phyloP scores from a whole-genome alignment of 2,329 filamentous ascomycete species.

The Colletotrichum limetticola region DNA sequence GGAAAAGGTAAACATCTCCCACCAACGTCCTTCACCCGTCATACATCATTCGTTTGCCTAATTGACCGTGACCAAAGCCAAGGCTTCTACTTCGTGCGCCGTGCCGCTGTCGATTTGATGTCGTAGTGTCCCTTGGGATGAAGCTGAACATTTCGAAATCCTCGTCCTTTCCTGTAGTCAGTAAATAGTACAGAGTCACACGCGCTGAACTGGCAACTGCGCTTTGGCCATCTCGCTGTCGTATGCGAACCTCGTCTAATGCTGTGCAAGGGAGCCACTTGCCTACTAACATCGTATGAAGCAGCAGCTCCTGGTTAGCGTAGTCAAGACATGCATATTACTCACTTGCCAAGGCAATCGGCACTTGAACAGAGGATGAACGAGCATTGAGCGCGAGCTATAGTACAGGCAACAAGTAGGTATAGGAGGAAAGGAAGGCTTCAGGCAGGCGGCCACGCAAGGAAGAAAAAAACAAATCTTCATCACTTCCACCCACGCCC shows the following conservation, averaged over 20 bases:
- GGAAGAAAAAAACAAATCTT: conserved; percentile 23
- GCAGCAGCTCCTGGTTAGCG: background rate
- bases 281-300: no score
- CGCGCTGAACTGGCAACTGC: background rate
- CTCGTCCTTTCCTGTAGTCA: no score
- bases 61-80: background rate
- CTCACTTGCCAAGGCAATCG: background rate
- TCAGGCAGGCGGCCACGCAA: conserved; percentile 35
- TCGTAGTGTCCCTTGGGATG: background rate
- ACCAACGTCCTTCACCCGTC: no score
- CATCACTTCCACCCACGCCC: conserved; percentile 22
- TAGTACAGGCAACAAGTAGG: conserved; percentile 36
- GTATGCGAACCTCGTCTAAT: background rate
- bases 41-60: background rate
- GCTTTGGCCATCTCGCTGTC: background rate
- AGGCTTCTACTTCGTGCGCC: background rate
- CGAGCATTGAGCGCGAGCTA: conserved; percentile 34
- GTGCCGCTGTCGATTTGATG: no score
- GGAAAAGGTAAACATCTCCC: no score
- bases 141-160: background rate
- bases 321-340: background rate
- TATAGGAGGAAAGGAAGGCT: conserved; percentile 33
- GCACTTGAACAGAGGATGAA: conserved; percentile 37
- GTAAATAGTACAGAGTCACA: background rate
- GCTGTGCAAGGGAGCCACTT: background rate